Base-by-base conservation (phyloP, 116 monocot species). In the Trichopus zeylanicus region DNA sequence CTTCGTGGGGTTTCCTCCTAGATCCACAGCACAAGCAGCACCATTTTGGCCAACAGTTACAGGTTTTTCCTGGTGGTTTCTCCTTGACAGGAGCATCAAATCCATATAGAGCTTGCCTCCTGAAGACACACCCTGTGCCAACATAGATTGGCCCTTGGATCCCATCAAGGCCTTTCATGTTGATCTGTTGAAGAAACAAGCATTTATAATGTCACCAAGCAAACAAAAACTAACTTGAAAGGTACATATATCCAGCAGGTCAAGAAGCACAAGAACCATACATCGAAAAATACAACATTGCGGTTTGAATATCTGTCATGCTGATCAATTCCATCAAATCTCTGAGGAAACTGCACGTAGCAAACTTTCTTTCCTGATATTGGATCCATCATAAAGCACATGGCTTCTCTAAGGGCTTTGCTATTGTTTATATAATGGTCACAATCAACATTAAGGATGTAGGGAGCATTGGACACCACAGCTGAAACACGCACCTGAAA, bases 91-190 rank as follows among this genome's bases (percentile, higher is more conserved):
- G 85, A 56, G 85, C 85, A 74, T 85, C 90, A 63, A 34, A 82
- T 53, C 85, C 90, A 73, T 90, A 90, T 16, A 81, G 57, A 29
- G 82, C 82, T 60, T 73, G 63, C 33, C 83, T 70, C 52, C 76
- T 68, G 70, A 87, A 87, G 31, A 87, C 79, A 63, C 82, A 82
- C 29, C 87, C 82, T 21, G 87, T 87, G 1, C 87, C 82, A 12
- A 87, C 82, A 61, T 82, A 82, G 8, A 87, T 82, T 46, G 87
- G 87, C 15, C 87, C 87, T 51, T 87, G 83, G 30, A 83, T 57
- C 16, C 88, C 84, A 71, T 89, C 84, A 53, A 84, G 80, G 3
- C 84, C 89, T 48, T 89, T 84, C 84, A 89, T 89, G 58, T 84
- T 84, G 57, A 86, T 82, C 86, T 86, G 71, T 51, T 46, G 19